Base-by-base conservation (phyloP, 352 stramenopile species). In the Phytophthora litchii region DNA sequence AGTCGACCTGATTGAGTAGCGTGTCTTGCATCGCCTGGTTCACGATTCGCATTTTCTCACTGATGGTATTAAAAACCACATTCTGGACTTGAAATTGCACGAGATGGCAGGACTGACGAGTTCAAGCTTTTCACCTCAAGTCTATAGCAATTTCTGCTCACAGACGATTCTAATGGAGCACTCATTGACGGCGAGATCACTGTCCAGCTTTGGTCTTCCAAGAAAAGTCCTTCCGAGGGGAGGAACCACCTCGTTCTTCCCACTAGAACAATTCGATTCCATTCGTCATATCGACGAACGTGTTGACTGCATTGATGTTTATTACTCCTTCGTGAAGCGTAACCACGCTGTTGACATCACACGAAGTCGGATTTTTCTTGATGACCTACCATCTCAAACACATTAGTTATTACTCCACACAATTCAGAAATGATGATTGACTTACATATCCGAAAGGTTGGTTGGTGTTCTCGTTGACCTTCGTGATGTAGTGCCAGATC, bases 171-270 rank as follows among this genome's bases (percentile, higher is more conserved):
- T 4, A 36, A 9, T 10, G 12, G 13, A 21, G 19, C 36, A 10
- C 3, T 10, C 36, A 8, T 17, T 21, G 36, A 42, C 4, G 13
- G 36, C n/a, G 36, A 42, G 2, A 42, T 42, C 10, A 42, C 36
- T 42, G 36, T 42, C 16, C 36, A 42, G 14, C 20, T 42, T 12
- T 42, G n/a, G 14, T 42, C 36, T 42, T 42, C 10, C 11, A 42
- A 20, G 4, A 20, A 9, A 17, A 42, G 16, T 20, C n/a, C 36
- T 42, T n/a, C 36, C 3, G 14, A 21, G 9, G 36, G 16, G 7
- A 42, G 36, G 20, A 42, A 42, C 36, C 36, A 42, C 16, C 14
- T 42, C 4, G 36, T 42, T 21, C 4, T 42, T 21, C 14, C 36
- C 9, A 42, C 14, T 6, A 21, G 16, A 10, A 23, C 14, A 14